phyloP scores from a whole-genome alignment of 75 land plant genomes.

The Selaginella tamariscina region DNA sequence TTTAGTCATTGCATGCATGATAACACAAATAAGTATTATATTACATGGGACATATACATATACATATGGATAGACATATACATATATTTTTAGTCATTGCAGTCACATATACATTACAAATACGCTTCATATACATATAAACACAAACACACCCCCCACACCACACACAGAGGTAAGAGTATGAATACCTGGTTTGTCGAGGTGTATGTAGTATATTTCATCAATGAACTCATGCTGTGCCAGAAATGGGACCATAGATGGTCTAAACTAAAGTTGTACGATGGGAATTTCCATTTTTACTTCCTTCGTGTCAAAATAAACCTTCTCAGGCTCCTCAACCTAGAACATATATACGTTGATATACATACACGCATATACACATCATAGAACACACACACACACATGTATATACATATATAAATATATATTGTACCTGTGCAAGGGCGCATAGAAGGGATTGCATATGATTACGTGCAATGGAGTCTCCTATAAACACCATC shows the following conservation, averaged over 20 bases:
- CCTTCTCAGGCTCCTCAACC: slow-evolving; percentile 53
- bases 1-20: too few relatives aligned
- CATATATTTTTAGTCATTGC: too few relatives aligned
- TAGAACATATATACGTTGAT: slow-evolving; percentile 14
- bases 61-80: too few relatives aligned
- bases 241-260: slow-evolving; percentile 74
- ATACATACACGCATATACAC: too few relatives aligned
- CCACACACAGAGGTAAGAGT: too few relatives aligned
- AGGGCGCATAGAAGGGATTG: slow-evolving; percentile 7
- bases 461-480: slow-evolving; percentile 48
- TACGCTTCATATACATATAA: too few relatives aligned
- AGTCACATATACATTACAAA: too few relatives aligned
- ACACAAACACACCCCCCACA: too few relatives aligned
- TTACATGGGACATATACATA: too few relatives aligned
- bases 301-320: slow-evolving; percentile 39
- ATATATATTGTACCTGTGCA: background rate
- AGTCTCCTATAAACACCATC: slow-evolving; percentile 53
- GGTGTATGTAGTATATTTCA: slow-evolving; percentile 14
- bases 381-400: background rate
- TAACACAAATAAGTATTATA: too few relatives aligned
- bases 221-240: slow-evolving; percentile 23
- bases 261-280: slow-evolving; percentile 38
- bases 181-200: slow-evolving; percentile 35
- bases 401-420: background rate
- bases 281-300: slow-evolving; percentile 42